Evolutionary conservation across 179 eudicot genomes (phyloP), one percentile per base, ranked within the genome.

Genomic region (Camellia oleifera): DNA sequence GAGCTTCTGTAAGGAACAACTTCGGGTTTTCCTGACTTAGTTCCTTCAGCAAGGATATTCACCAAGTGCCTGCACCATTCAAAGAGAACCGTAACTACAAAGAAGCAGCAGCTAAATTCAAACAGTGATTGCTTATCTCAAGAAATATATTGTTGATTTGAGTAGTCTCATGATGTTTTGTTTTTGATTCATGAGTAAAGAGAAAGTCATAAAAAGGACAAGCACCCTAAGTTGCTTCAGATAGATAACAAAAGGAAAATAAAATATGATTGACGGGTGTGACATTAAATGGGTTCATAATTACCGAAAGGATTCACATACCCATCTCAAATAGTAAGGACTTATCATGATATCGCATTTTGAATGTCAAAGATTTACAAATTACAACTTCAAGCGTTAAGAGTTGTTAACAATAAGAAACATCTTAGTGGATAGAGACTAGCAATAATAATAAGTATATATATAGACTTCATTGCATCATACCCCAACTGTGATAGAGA

Each of bases 401-500:
- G 20, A 12, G 32, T 48, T 42, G 12, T 14, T 57, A 3, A 57
- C 40, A 74, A 56, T 2, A 56, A 32, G 68, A 75, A 60, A 26
- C 54, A 42, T 46, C 7, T 13, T 18, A 7, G 53, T 6, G 3
- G 61, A 7, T 15, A 45, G 10, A 6, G 2, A 42, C 26, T 17
- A 77, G 11, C 4, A 77, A 0, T 32, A 77, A 6, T 5, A 77
- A 0, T 32, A 77, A 6, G 61, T 13, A 67, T 67, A 12, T 13
- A n/a, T 4, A 15, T 7, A 23, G 32, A 65, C 32, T 45, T 54
- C 9, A 72, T 57, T n/a, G 54, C n/a, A 64, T 8, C 86, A 71
- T 94, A 94, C 99, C 99, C 99, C 58, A 94, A 91, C 65, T 92
- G 92, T 78, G 97, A 91, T 67, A 90, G 85, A 72, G 98, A 91